These are phyloP conservation scores for Proliferodiscus dingleyae DNA, from an alignment of 2,329 filamentous ascomycete species.

Conservation along the genomic window DNA sequence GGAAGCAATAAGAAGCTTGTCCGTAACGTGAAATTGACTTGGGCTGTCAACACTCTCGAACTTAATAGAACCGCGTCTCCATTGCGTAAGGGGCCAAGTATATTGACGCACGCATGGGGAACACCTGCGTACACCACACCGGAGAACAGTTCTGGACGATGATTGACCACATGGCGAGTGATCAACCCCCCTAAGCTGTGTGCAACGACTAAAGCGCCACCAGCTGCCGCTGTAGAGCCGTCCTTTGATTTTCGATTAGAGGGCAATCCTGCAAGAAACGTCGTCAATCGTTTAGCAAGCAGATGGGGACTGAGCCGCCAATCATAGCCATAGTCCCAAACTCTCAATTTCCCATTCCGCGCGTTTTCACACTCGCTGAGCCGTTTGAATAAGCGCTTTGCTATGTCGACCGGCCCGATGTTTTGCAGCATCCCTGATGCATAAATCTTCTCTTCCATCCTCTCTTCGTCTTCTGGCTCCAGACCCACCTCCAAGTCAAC, in stretches of 20 bases:
- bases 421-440: constrained; percentile 85
- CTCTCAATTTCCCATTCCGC: constrained; percentile 62
- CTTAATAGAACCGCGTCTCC: constrained; percentile 90
- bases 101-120: constrained; percentile 84
- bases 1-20: constrained; percentile 83
- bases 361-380: constrained; percentile 70
- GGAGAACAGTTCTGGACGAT: constrained; percentile 76
- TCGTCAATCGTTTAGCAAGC: constrained; percentile 65
- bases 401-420: constrained; percentile 88
- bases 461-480: constrained; percentile 74
- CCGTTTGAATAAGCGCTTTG: constrained; percentile 73
- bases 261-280: constrained; percentile 68
- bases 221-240: constrained; percentile 44
- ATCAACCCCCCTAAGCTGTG: constrained; percentile 87
- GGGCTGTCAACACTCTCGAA: constrained; percentile 82
- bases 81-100: constrained; percentile 81
- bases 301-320: constrained; percentile 83
- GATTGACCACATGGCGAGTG: constrained; percentile 81
- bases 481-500: constrained; percentile 87
- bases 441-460: constrained; percentile 77
- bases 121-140: constrained; percentile 83
- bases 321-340: constrained; percentile 92
- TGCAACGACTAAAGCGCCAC: constrained; percentile 75
- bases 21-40: constrained; percentile 87
- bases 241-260: constrained; percentile 55